Evolutionary conservation across 768 basidiomycete species (phyloP), one percentile per base, ranked within the genome.

Genomic region (Tricholomella constricta): DNA sequence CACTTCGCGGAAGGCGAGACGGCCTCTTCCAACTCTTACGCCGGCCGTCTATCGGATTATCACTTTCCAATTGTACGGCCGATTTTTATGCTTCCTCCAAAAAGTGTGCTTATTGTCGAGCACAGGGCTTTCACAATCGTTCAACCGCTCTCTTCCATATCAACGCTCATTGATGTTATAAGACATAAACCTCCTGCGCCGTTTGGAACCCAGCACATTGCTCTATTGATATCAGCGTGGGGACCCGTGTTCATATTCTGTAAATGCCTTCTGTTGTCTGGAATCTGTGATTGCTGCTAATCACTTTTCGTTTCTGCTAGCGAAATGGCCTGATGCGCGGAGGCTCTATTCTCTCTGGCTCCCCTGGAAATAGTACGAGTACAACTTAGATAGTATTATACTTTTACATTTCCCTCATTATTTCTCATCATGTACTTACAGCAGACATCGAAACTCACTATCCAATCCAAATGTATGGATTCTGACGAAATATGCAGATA

Each of bases 131-230:
- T 83, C 66, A 71, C 77, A 14, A 58, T 69, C 19, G 65, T 76
- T 44, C 78, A 85, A 60, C 63, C 77, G 23, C 71, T 85, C 20
- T 71, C 78, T 8, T 74, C 75, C 42, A 69, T 84, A 49, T 75
- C 79, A 6, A 78, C 81, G 1, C 58, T 84, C 25, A 64, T 84
- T 34, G 83, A 86, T 61, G 70, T 83, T 34, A 72, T 63, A 26
- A 68, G 31, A 45, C 64, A 65, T 40, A 68, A 66, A 1, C 45
- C 65, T 20, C 83, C 86, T 2, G 67, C 77, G 12, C 69, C 85
- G 4, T 79, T 88, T 58, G 85, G 85, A 23, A 80, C 85, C 25
- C 86, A 88, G 54, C 83, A 88, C 62, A 62, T 88, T 49, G 81
- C 83, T 34, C 63, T 88, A 40, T 59, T 88, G 15, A 65, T 86